Base-by-base conservation (phyloP, 2,329 filamentous ascomycete genomes). In the Corinectria fuckeliana region DNA sequence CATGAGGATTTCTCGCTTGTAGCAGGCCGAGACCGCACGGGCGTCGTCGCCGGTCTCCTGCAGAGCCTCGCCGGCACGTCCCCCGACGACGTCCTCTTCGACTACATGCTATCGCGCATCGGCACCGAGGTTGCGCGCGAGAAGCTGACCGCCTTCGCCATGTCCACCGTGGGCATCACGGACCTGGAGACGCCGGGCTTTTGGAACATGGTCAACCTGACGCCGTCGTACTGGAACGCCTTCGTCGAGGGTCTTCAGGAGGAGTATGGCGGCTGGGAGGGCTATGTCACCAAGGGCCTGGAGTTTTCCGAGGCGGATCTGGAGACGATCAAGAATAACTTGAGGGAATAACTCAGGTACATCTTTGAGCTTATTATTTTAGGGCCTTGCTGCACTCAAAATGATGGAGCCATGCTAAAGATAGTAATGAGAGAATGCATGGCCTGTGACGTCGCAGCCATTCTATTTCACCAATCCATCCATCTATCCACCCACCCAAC, bases 1-100 rank as follows among this genome's bases (percentile, higher is more conserved):
- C 11, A 28, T 39, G 10, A 42, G 3, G 3, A 5, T 9, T 4
- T 26, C 23, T 53, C 9, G 14, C 47, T 47, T 23, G 21, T 13
- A 85, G 83, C 82, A 21, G 83, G 84, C 7, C 79, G 83, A 50
- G 84, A 86, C 59, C 77, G 83, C 21, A 87, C 83, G 0, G 83
- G 83, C 8, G 76, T 86, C 8, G 68, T 85, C 8, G 76, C 79
- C 0, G 82, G 79, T 9, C 69, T 86, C 5, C 72, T 86, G n/a
- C 75, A 82, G 54, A 74, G 73, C n/a, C 76, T 86, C 13, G 81
- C 81, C 1, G 83, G 82, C 26, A 78, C 80, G 21, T 62, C 76
- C 4, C 64, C 73, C 10, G 77, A 83, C 21, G 72, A 70, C 11
- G 72, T 83, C 30, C 66, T 73, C 18, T 71, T 80, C 41, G 84